Base-by-base conservation (phyloP, 2,329 filamentous ascomycete genomes). In the Trichoderma sp. region DNA sequence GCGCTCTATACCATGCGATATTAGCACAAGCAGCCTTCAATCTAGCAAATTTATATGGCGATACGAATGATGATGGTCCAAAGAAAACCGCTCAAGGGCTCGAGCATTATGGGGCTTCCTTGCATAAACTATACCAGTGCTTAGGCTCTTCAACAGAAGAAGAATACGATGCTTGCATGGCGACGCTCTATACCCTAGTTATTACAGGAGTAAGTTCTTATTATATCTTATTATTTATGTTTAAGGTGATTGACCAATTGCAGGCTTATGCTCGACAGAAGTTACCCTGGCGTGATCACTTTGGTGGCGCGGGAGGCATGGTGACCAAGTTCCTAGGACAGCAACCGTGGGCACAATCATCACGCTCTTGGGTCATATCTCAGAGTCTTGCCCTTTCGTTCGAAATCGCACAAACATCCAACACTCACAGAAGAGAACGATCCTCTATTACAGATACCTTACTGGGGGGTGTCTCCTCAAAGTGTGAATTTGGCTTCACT, bases 331-430 rank as follows among this genome's bases (percentile, higher is more conserved):
- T 39, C 15, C 14, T 39, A 3, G 36, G 36, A 39, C 39, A 65
- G 32, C 26, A 65, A 26, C 62, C 62, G 9, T 65, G 62, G 62
- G 24, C 15, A 15, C 62, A 43, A 6, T 65, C 62, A 26, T 32
- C 62, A 11, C 39, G 51, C 18, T 65, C 62, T 51, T 65, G 62
- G 62, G 62, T 65, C 14, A 65, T 65, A 34, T 65, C 62, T 43
- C 43, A 65, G 21, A 65, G 62, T 28, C 24, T 65, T 32, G 39
- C 62, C 6, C 62, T 65, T 32, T 65, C 62, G 51, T 65, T 65
- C 43, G 62, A 65, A 53, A 65, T 65, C 24, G 36, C 36, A 1
- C 36, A 39, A 39, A 39, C 36, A 39, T 39, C 36, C 15, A 39
- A 39, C 36, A 39, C 36, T 65, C 62, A 32, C 62, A 65, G 51